Conservation (phyloP, 192 early-diverging fungal species). For the Coemansia sp. region DNA sequence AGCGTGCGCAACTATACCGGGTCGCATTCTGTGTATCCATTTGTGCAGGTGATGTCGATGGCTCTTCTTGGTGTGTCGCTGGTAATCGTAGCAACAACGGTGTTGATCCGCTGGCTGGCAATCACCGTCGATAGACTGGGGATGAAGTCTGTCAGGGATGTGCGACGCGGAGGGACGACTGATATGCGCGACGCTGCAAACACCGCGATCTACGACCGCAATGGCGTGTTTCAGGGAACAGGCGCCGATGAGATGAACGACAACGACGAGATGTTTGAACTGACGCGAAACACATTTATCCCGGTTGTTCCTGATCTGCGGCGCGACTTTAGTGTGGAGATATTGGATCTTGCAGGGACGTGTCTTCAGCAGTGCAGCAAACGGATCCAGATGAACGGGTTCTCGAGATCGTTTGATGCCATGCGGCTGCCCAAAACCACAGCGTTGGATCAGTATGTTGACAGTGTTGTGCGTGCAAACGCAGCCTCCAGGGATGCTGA, state of each 20-base stretch:
- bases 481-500: not conserved
- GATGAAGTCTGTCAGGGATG: slow-evolving; percentile 6
- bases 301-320: slow-evolving; percentile 39
- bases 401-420: slow-evolving; percentile 27
- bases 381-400: slow-evolving; percentile 32
- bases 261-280: slow-evolving; percentile 26
- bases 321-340: slow-evolving; percentile 47
- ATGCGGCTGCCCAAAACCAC: slow-evolving; percentile 42
- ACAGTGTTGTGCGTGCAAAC: slow-evolving; percentile 6
- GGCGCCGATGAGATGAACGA: slow-evolving; percentile 14
- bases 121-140: slow-evolving; percentile 28
- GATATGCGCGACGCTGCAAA: not conserved
- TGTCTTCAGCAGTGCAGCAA: slow-evolving; percentile 52
- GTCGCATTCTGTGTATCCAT: slow-evolving; percentile 33
- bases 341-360: slow-evolving; percentile 48
- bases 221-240: slow-evolving; percentile 37
- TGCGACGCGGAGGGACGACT: not conserved
- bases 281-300: slow-evolving; percentile 15
- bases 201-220: slow-evolving; percentile 33
- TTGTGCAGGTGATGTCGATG: slow-evolving; percentile 50
- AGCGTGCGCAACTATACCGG: slow-evolving; percentile 27
- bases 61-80: slow-evolving; percentile 23
- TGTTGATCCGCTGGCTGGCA: slow-evolving; percentile 34
- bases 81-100: slow-evolving; percentile 39
- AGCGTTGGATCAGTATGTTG: slow-evolving; percentile 45